phyloP scores from a whole-genome alignment of 805 yeast species.

The Cyberlindnera maclurae region DNA sequence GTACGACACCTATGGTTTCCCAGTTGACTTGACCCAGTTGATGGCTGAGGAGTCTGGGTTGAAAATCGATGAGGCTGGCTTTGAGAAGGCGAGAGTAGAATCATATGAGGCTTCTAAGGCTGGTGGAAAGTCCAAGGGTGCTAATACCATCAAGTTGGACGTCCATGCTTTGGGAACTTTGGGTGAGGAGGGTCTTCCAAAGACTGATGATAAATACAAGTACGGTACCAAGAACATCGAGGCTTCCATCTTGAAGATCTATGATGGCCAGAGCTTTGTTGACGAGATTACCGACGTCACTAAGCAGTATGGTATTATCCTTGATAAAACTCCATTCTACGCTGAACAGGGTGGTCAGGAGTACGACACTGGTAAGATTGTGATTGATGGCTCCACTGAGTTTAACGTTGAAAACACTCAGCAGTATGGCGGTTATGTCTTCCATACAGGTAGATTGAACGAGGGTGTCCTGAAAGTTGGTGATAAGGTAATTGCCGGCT shows the following conservation, averaged over 20 bases:
- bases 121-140: constrained; percentile 56
- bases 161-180: constrained; percentile 83
- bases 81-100: constrained; percentile 82
- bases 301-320: constrained; percentile 67
- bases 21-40: constrained; percentile 92
- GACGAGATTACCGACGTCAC: constrained; percentile 37
- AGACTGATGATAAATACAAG: constrained; percentile 79
- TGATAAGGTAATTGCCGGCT: constrained; percentile 74
- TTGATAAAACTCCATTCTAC: constrained; percentile 90
- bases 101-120: constrained; percentile 95
- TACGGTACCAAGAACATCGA: constrained; percentile 65
- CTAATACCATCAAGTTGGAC: constrained; percentile 67
- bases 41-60: constrained; percentile 99
- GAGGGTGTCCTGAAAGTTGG: constrained; percentile 71
- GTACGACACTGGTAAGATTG: constrained; percentile 87
- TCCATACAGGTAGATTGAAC: constrained; percentile 81
- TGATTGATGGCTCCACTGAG: constrained; percentile 80
- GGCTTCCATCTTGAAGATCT: constrained; percentile 65
- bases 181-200: constrained; percentile 54
- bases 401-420: constrained; percentile 91
- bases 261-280: constrained; percentile 58
- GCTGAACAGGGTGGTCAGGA: constrained; percentile 99
- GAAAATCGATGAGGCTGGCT: constrained; percentile 85
- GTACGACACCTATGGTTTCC: constrained; percentile 98
- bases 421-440: constrained; percentile 86